phyloP scores from a whole-genome alignment of 345 rosid species.

The Triadica sebifera region DNA sequence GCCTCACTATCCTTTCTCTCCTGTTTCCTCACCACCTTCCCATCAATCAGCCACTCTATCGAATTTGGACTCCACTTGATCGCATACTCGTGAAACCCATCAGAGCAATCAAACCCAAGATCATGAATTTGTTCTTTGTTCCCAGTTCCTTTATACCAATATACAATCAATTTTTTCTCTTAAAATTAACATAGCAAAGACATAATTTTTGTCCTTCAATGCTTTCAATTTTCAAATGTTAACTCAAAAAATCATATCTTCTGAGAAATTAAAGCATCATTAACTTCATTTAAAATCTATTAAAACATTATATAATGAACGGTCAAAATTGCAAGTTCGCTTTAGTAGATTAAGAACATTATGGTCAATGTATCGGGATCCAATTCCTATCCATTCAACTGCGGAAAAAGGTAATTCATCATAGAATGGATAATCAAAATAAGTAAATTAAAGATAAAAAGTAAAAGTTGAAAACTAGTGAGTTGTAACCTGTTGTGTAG shows the following conservation, averaged over 20 bases:
- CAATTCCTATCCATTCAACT: no score
- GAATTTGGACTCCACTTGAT: constrained; percentile 49
- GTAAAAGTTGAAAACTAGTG: neutral
- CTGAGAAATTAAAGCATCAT: no score
- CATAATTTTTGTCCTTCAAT: neutral
- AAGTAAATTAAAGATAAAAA: neutral
- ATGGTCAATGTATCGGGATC: no score
- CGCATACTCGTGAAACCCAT: constrained; percentile 52
- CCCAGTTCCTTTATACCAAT: constrained; percentile 39
- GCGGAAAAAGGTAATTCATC: no score
- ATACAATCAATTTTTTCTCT: neutral
- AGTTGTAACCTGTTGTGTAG: constrained; percentile 40
- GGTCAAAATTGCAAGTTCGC: no score
- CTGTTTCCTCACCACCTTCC: constrained; percentile 46
- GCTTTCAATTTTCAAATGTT: no score
- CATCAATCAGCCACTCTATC: constrained; percentile 56
- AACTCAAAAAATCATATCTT: no score
- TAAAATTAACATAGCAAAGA: neutral
- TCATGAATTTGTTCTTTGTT: constrained; percentile 50
- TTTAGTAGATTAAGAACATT: no score
- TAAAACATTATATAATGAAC: no score
- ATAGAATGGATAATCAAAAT: no score
- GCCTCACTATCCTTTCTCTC: constrained; percentile 44
- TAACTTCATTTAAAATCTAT: no score
- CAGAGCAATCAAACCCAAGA: constrained; percentile 51